These are phyloP conservation scores for Bruguiera hainesii DNA, from an alignment of 441 rosid genomes.

Conservation along the genomic window DNA sequence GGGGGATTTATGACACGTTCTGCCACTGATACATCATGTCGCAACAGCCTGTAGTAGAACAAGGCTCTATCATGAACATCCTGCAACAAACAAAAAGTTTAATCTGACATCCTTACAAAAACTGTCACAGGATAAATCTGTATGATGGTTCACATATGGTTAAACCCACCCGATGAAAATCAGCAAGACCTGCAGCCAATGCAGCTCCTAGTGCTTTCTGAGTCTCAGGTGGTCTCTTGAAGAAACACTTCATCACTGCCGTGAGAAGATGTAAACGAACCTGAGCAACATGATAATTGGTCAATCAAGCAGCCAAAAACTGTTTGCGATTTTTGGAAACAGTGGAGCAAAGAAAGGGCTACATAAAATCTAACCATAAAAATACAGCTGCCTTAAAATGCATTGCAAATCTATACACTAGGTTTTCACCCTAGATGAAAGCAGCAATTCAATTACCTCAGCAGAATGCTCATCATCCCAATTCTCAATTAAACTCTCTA, in stretches of 20 bases:
- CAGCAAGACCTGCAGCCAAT: slow-evolving; percentile 87
- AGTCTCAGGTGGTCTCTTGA: slow-evolving; percentile 94
- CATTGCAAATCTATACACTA: too few species aligned
- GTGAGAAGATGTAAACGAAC: slow-evolving; percentile 95
- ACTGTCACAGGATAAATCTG: not conserved
- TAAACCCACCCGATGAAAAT: slow-evolving; percentile 74
- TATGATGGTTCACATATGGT: slow-evolving; percentile 4
- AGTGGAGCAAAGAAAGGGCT: not conserved
- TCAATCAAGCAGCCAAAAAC: slow-evolving; percentile 15
- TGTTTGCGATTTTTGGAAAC: not conserved
- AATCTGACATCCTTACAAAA: slow-evolving; percentile 19
- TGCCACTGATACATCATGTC: slow-evolving; percentile 62
- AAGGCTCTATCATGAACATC: slow-evolving; percentile 99
- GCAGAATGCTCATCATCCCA: slow-evolving; percentile 98
- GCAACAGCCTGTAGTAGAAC: slow-evolving; percentile 93
- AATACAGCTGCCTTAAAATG: not conserved
- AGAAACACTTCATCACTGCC: slow-evolving; percentile 92
- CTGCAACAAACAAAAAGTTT: slow-evolving; percentile 42
- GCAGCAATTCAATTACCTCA: slow-evolving; percentile 44
- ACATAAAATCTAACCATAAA: not conserved
- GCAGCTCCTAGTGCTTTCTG: slow-evolving; percentile 89
- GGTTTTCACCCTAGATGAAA: not conserved
- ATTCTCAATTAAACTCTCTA: slow-evolving; percentile 79
- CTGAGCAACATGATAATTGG: slow-evolving; percentile 40
- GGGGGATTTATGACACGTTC: slow-evolving; percentile 94